A percentile compares a stretch with the other conserved stretches of the same genome.
phyloP scores from a whole-genome alignment of 768 basidiomycete species.

The Lactarius tabidus region DNA sequence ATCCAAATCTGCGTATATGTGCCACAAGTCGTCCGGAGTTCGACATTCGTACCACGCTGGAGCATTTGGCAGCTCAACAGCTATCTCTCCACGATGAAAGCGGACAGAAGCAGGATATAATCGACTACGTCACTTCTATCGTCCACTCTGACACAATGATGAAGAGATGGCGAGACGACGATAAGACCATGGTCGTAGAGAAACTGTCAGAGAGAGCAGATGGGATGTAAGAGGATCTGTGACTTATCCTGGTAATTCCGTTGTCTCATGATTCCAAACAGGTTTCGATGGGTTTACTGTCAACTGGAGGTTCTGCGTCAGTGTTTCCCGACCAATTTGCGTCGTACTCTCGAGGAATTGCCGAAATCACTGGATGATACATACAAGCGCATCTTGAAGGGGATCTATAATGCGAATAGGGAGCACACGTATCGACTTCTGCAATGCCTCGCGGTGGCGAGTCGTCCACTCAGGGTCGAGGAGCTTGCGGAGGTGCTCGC shows the following conservation, averaged over 20 bases:
- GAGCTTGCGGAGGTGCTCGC: neutral
- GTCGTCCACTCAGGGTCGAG: neutral
- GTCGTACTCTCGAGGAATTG: neutral
- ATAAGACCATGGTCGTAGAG: neutral
- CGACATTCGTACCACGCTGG: neutral
- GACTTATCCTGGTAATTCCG: neutral
- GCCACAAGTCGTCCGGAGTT: neutral
- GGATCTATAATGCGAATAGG: neutral
- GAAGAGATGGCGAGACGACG: neutral
- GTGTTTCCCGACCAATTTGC: neutral
- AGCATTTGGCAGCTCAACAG: neutral
- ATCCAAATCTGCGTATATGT: neutral
- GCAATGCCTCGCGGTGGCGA: neutral
- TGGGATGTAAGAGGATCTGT: neutral
- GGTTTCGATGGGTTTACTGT: neutral
- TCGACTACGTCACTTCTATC: neutral
- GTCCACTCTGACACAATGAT: neutral
- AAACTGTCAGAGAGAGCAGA: neutral
- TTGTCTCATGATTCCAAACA: neutral
- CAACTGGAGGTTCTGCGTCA: neutral
- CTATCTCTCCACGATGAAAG: neutral
- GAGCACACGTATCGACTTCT: neutral
- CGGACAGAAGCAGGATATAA: neutral
- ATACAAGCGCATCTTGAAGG: neutral
- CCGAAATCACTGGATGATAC: constrained; percentile 3